Percentiles rank a stretch among this genome's conserved stretches.
Evolutionary conservation across 768 basidiomycete genomes (phyloP).

Genomic region (Lactifluus piperatus): DNA sequence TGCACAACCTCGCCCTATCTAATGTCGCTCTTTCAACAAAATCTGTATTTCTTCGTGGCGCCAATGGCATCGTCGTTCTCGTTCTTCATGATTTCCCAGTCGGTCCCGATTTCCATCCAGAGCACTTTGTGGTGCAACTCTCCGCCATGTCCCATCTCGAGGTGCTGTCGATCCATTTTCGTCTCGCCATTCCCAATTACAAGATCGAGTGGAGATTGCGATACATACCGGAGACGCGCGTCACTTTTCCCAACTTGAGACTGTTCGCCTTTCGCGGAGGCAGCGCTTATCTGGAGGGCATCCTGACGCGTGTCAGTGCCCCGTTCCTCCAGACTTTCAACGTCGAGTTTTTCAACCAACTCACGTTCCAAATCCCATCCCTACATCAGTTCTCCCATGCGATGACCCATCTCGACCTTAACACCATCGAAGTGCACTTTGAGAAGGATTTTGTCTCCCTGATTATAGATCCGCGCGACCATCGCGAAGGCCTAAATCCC

Average conservation of each 20-base stretch:
- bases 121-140: not conserved
- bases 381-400: not conserved
- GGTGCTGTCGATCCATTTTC: not conserved
- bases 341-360: slow-evolving; percentile 3
- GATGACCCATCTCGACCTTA: not conserved
- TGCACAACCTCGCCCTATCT: not conserved
- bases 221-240: not conserved
- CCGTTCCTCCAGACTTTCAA: not conserved
- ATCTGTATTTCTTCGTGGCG: not conserved
- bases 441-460: not conserved
- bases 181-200: not conserved
- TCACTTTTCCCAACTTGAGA: not conserved
- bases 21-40: not conserved
- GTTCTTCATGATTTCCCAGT: not conserved
- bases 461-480: not conserved
- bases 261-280: not conserved
- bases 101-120: not conserved
- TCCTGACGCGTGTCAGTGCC: not conserved
- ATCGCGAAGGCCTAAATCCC: not conserved
- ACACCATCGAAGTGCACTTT: not conserved
- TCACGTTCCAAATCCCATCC: not conserved
- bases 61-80: not conserved
- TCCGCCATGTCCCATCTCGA: not conserved
- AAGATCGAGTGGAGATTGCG: not conserved
- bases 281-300: not conserved